These are phyloP conservation scores for Pleomassaria siparia DNA, from an alignment of 2,329 filamentous ascomycete genomes.

Conservation along the genomic window DNA sequence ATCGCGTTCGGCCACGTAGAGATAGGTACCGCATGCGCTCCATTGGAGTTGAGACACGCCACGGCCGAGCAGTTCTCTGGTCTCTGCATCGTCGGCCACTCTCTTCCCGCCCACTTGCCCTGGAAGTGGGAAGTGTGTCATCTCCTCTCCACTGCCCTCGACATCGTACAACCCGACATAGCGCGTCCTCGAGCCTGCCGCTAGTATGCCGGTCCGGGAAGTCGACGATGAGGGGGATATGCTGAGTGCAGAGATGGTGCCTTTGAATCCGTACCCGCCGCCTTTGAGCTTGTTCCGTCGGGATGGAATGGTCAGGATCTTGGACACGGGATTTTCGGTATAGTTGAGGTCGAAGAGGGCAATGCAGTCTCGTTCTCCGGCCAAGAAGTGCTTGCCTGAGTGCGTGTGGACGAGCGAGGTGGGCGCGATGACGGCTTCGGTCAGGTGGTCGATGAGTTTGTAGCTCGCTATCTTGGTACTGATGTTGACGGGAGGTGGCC, in stretches of 20 bases:
- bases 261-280: constrained; percentile 55
- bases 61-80: constrained; percentile 39
- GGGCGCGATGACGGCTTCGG: constrained; percentile 59
- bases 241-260: constrained; percentile 56
- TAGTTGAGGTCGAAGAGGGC: constrained; percentile 58
- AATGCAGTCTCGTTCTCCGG: constrained; percentile 57
- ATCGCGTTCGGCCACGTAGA: constrained; percentile 60
- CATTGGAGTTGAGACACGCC: constrained; percentile 60
- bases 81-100: neutral
- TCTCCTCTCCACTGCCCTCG: constrained; percentile 50
- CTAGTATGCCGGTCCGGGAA: constrained; percentile 51
- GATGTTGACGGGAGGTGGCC: constrained; percentile 22
- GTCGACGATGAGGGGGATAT: constrained; percentile 29
- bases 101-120: constrained; percentile 14
- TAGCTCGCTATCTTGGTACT: constrained; percentile 51
- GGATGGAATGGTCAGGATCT: constrained; percentile 48
- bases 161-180: constrained; percentile 58
- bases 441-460: constrained; percentile 56
- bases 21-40: constrained; percentile 60
- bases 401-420: constrained; percentile 57
- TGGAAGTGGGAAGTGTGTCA: constrained; percentile 54
- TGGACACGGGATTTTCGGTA: constrained; percentile 48
- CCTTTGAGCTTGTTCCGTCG: constrained; percentile 47
- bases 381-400: constrained; percentile 56
- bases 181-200: constrained; percentile 60